Percentiles rank a stretch among this genome's conserved stretches.
These are phyloP conservation scores for Tolypocladium pustulatum DNA, from an alignment of 2,329 filamentous ascomycete species.

Conservation along the genomic window DNA sequence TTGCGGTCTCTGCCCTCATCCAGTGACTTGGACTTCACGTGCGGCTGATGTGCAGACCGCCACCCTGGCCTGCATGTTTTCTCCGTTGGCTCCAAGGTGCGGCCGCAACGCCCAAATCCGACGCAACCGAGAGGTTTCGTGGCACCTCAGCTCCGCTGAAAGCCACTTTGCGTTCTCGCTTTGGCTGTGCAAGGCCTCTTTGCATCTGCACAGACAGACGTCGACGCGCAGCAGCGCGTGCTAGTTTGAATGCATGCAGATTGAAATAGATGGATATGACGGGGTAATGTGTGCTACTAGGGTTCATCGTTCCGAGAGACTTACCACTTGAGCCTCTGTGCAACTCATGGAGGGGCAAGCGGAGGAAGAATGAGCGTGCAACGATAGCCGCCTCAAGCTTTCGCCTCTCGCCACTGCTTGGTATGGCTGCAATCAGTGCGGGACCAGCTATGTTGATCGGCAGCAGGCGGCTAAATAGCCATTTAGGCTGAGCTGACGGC, in stretches of 20 bases:
- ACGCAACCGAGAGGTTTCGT: neutral
- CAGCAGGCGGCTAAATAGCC: neutral
- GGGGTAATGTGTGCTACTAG: neutral
- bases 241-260: neutral
- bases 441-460: no score
- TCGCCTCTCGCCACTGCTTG: neutral
- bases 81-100: neutral
- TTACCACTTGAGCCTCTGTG: neutral
- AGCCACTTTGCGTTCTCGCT: neutral
- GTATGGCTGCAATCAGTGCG: neutral
- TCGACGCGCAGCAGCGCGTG: neutral
- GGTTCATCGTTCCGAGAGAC: neutral
- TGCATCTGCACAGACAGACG: neutral
- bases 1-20: neutral
- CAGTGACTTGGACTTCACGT: neutral
- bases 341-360: neutral
- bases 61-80: neutral
- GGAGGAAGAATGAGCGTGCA: neutral
- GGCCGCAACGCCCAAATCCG: neutral
- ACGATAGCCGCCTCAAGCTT: no score
- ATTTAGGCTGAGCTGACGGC: neutral
- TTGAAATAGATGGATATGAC: neutral
- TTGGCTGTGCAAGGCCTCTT: neutral
- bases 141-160: neutral
- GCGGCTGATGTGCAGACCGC: neutral